These are phyloP conservation scores for Phytopythium boreale DNA, from an alignment of 352 stramenopile species.

Conservation along the genomic window DNA sequence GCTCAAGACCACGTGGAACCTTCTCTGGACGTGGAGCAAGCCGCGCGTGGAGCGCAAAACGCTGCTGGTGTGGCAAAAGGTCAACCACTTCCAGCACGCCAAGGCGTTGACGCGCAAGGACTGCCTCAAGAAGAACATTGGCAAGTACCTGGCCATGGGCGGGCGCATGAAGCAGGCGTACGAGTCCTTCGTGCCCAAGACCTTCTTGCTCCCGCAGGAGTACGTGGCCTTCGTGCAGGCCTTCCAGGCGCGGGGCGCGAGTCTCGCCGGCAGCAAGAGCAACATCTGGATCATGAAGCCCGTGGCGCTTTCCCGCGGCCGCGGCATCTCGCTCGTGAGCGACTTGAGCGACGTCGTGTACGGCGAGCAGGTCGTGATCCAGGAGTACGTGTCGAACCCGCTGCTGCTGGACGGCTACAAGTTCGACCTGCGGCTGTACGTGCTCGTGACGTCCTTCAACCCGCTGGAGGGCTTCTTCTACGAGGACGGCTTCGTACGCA, in stretches of 20 bases:
- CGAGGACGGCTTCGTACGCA: constrained; percentile 90
- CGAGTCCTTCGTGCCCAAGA: constrained; percentile 87
- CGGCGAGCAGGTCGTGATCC: constrained; percentile 83
- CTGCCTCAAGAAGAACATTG: constrained; percentile 88
- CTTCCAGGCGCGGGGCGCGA: constrained; percentile 56
- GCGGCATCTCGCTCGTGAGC: constrained; percentile 92
- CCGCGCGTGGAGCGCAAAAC: constrained; percentile 75
- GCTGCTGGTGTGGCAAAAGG: constrained; percentile 90
- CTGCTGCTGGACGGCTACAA: constrained; percentile 91
- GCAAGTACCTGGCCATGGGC: constrained; percentile 52
- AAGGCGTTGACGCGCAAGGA: constrained; percentile 93
- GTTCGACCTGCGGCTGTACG: constrained; percentile 91
- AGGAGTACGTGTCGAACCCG: constrained; percentile 89
- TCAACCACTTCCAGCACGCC: constrained; percentile 93
- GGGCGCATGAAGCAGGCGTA: constrained; percentile 62
- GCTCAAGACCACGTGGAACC: constrained; percentile 89
- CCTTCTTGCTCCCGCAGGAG: constrained; percentile 92
- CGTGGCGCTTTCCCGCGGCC: constrained; percentile 86
- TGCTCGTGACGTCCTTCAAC: constrained; percentile 93
- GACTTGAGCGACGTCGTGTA: constrained; percentile 88
- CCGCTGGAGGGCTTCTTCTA: constrained; percentile 94
- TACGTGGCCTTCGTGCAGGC: constrained; percentile 88
- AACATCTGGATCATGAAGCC: constrained; percentile 96
- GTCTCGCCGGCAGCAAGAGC: constrained; percentile 23
- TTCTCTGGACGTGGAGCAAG: constrained; percentile 91